A percentile compares a stretch with the other conserved stretches of the same genome.
Evolutionary conservation across 73 alveolate species (phyloP).

Genomic region (Paramecium caudatum): DNA sequence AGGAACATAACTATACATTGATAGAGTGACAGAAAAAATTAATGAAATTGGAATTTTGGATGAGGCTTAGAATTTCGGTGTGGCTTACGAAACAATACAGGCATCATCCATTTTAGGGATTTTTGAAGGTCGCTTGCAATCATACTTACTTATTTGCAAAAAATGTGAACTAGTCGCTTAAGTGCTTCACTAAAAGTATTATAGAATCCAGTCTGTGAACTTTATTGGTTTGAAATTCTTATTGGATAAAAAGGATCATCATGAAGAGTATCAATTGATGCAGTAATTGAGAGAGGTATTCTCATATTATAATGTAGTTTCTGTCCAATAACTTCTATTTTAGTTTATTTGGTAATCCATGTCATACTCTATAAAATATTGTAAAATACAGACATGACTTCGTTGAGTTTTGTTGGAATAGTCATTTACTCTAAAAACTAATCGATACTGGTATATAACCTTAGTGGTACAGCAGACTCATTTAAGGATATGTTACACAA

Average conservation of each 20-base stretch:
- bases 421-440: slow-evolving; percentile 30
- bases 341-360: slow-evolving; percentile 14
- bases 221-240: not conserved
- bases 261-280: not conserved
- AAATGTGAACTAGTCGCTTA: slow-evolving; percentile 58
- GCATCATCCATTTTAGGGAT: slow-evolving; percentile 68
- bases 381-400: not conserved
- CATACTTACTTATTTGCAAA: slow-evolving; percentile 30
- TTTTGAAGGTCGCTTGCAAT: slow-evolving; percentile 9
- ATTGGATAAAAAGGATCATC: slow-evolving; percentile 10
- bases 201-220: slow-evolving; percentile 25
- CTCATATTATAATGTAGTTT: not conserved
- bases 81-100: not conserved
- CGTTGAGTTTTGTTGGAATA: slow-evolving; percentile 63
- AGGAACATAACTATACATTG: not conserved
- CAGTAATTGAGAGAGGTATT: not conserved
- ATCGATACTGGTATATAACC: not conserved
- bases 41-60: too few species aligned
- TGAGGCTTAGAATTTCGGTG: too few species aligned
- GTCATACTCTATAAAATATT: slow-evolving; percentile 30
- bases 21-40: not conserved
- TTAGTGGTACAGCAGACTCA: slow-evolving; percentile 41
- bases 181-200: not conserved
- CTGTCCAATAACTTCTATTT: slow-evolving; percentile 60
- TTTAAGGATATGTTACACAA: slow-evolving; percentile 73